Conservation (phyloP, 2,329 filamentous ascomycete species). For the Cercospora zeina region DNA sequence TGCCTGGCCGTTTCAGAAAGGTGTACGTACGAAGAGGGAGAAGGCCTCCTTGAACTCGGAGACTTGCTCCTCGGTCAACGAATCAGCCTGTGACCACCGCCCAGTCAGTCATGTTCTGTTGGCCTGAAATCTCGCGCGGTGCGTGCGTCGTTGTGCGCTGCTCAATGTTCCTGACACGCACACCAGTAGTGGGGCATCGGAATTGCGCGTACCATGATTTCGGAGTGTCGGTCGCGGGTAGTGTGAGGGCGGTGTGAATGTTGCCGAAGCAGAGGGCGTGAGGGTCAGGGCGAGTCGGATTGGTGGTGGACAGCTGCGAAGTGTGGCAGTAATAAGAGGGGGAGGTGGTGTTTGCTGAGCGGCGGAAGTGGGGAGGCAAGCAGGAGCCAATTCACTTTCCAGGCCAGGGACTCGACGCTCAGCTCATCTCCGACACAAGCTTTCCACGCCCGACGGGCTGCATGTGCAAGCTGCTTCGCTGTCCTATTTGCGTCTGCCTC, state of each 20-base stretch:
- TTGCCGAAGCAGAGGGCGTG: neutral
- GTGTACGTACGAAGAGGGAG: slow-evolving; percentile 90
- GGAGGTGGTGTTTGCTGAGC: slow-evolving; percentile 9
- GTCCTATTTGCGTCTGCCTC: slow-evolving; percentile 3
- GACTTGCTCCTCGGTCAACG: slow-evolving; percentile 99
- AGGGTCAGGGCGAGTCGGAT: neutral
- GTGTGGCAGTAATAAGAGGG: slow-evolving; percentile 12
- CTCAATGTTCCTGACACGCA: slow-evolving; percentile 7
- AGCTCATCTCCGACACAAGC: slow-evolving; percentile 14
- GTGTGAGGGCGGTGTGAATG: neutral
- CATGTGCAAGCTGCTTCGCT: slow-evolving; percentile 12
- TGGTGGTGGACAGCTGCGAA: neutral
- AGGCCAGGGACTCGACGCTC: slow-evolving; percentile 1
- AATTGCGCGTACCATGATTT: slow-evolving; percentile 34
- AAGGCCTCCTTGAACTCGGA: slow-evolving; percentile 99
- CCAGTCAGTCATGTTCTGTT: slow-evolving; percentile 23
- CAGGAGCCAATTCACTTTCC: slow-evolving; percentile 9
- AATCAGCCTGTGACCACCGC: slow-evolving; percentile 70
- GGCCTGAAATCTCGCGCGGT: neutral
- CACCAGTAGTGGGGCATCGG: slow-evolving; percentile 29
- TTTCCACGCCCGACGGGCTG: neutral
- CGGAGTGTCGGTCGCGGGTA: slow-evolving; percentile 14
- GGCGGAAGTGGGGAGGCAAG: slow-evolving; percentile 18
- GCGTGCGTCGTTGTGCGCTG: neutral
- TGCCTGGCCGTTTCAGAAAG: slow-evolving; percentile 12